Evolutionary conservation across 352 stramenopile species (phyloP).

Genomic region (Pythium scleroteichum): DNA sequence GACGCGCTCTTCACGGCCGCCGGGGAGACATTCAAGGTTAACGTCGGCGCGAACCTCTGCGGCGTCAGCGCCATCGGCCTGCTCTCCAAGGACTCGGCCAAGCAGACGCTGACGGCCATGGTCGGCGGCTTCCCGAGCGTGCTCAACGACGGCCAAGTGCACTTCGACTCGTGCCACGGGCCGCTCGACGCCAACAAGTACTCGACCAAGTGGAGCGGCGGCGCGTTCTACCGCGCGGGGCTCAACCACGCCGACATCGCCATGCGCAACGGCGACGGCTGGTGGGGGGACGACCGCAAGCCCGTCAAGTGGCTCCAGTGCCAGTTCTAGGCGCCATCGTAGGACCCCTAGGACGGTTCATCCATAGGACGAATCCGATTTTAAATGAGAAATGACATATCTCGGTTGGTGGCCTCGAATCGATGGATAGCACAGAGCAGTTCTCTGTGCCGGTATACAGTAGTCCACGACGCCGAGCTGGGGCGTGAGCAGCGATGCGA

Average conservation of each 20-base stretch:
- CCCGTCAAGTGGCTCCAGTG: slow-evolving; percentile 26
- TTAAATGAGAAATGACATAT: no score
- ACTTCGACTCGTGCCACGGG: slow-evolving; percentile 31
- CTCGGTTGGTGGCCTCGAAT: no score
- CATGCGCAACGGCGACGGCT: slow-evolving; percentile 21
- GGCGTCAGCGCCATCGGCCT: slow-evolving; percentile 33
- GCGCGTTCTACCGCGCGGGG: slow-evolving; percentile 31
- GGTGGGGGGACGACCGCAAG: slow-evolving; percentile 26
- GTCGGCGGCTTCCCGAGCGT: slow-evolving; percentile 26
- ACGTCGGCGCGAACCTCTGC: slow-evolving; percentile 24
- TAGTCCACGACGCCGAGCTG: no score
- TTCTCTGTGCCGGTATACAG: no score
- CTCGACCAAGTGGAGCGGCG: slow-evolving; percentile 16
- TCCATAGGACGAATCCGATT: no score
- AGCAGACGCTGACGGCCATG: slow-evolving; percentile 18
- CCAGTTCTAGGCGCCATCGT: slow-evolving; percentile 25
- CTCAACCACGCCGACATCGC: slow-evolving; percentile 38
- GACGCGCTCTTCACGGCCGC: slow-evolving; percentile 20
- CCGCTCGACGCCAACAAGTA: slow-evolving; percentile 12
- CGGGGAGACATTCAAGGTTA: not conserved
- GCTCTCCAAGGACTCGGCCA: slow-evolving; percentile 21
- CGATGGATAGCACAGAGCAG: no score
- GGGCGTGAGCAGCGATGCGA: no score
- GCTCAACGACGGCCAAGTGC: slow-evolving; percentile 37
- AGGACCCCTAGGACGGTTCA: no score